phyloP scores from a whole-genome alignment of 495 filamentous ascomycete species.

The Annulohypoxylon maeteangense region DNA sequence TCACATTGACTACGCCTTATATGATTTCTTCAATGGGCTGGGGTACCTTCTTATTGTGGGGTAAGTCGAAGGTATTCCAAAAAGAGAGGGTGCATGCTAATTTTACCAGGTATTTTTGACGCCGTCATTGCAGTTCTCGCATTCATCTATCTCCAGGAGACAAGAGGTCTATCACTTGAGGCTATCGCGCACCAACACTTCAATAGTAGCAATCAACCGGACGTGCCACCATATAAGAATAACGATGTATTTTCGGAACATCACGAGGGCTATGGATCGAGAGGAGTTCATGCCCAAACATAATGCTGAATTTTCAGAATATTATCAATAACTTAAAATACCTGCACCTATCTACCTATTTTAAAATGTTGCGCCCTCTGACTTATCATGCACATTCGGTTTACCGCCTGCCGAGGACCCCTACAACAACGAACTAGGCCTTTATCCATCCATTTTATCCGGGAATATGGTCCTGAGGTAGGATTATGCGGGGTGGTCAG shows the following conservation, averaged over 20 bases:
- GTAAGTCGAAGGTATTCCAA: constrained; percentile 14
- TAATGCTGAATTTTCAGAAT: no score
- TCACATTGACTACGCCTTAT: constrained; percentile 63
- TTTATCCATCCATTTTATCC: constrained; percentile 39
- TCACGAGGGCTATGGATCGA: constrained; percentile 16
- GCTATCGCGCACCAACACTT: constrained; percentile 40
- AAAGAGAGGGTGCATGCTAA: background rate
- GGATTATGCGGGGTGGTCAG: constrained; percentile 29
- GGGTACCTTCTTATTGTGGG: constrained; percentile 63
- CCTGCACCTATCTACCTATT: no score
- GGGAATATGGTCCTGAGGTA: constrained; percentile 8
- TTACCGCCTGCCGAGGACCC: constrained; percentile 11
- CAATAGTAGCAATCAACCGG: constrained; percentile 8
- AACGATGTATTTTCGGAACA: constrained; percentile 18
- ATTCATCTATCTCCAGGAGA: constrained; percentile 43
- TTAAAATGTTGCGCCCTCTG: background rate
- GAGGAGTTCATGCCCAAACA: no score
- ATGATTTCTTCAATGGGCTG: constrained; percentile 60
- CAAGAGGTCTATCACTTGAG: constrained; percentile 44
- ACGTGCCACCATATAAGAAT: background rate
- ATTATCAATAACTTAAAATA: background rate
- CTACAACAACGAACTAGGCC: background rate
- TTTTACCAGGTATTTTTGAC: constrained; percentile 36
- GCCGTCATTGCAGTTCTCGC: constrained; percentile 36
- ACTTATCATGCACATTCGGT: background rate